Evolutionary conservation across 2,329 filamentous ascomycete species (phyloP).

Genomic region (Beauveria pseudobassiana): DNA sequence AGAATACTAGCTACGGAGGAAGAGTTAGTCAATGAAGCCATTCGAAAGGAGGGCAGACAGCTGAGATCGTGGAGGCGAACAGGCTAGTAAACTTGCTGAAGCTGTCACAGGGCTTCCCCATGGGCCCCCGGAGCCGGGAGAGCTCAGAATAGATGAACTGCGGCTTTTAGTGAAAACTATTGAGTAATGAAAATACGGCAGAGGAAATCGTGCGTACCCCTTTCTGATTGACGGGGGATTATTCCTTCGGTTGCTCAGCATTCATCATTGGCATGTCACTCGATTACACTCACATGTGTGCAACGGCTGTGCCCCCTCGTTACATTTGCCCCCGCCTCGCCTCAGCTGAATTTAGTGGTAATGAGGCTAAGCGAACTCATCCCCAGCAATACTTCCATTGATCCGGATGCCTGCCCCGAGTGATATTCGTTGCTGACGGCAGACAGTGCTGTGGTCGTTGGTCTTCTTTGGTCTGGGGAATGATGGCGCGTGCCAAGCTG

Average conservation of each 20-base stretch:
- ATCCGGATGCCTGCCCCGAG: too few species aligned
- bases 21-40: neutral
- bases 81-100: neutral
- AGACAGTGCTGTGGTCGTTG: too few species aligned
- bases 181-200: slow-evolving; percentile 5
- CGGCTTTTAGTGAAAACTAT: neutral
- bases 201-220: neutral
- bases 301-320: neutral
- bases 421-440: too few species aligned
- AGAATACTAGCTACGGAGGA: neutral
- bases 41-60: neutral
- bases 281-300: neutral
- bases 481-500: neutral
- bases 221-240: neutral
- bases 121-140: neutral
- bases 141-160: neutral
- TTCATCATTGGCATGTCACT: neutral
- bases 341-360: neutral
- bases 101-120: neutral
- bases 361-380: too few species aligned
- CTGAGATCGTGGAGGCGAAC: neutral
- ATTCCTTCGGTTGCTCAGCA: neutral
- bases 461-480: too few species aligned
- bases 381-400: too few species aligned
- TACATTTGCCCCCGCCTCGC: neutral